phyloP scores from a whole-genome alignment of 2,329 filamentous ascomycete genomes.

The Magnaporthiopsis rhizophila region DNA sequence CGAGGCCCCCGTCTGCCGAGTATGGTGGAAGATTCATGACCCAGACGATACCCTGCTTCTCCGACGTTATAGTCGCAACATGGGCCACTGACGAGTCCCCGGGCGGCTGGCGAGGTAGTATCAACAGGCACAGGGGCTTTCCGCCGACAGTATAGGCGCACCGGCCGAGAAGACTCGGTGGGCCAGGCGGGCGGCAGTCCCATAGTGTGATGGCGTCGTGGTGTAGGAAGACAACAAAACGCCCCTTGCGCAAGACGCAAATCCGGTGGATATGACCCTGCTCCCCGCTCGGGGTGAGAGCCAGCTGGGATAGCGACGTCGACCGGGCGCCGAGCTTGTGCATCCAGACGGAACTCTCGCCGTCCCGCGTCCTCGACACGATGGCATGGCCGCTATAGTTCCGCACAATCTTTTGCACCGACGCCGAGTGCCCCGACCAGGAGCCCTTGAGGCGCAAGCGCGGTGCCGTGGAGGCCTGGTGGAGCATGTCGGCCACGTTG shows the following conservation, averaged over 20 bases:
- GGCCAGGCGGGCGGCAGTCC: constrained; percentile 57
- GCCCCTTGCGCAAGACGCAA: constrained; percentile 66
- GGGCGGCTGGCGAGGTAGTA: constrained; percentile 56
- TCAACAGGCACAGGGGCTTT: constrained; percentile 71
- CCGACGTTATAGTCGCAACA: constrained; percentile 74
- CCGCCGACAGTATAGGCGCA: constrained; percentile 53
- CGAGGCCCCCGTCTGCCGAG: too few relatives aligned
- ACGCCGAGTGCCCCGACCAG: constrained; percentile 77
- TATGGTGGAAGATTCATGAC: not conserved
- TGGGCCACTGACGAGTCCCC: constrained; percentile 53
- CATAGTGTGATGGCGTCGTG: constrained; percentile 65
- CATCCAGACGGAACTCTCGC: constrained; percentile 78
- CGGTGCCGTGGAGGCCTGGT: constrained; percentile 51
- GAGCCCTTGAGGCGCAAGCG: constrained; percentile 56
- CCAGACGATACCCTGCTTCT: constrained; percentile 75
- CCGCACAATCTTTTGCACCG: constrained; percentile 78
- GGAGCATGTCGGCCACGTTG: constrained; percentile 71
- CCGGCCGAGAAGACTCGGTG: constrained; percentile 51
- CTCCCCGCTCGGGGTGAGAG: constrained; percentile 58
- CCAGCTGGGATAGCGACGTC: constrained; percentile 28
- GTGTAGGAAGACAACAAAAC: constrained; percentile 74
- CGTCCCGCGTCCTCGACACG: constrained; percentile 69
- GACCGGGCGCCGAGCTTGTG: constrained; percentile 52
- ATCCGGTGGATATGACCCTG: constrained; percentile 71
- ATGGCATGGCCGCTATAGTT: constrained; percentile 75